Percentiles rank a stretch among this genome's conserved stretches.
Conservation (phyloP, 2,329 filamentous ascomycete species). For the Camillea tinctor region DNA sequence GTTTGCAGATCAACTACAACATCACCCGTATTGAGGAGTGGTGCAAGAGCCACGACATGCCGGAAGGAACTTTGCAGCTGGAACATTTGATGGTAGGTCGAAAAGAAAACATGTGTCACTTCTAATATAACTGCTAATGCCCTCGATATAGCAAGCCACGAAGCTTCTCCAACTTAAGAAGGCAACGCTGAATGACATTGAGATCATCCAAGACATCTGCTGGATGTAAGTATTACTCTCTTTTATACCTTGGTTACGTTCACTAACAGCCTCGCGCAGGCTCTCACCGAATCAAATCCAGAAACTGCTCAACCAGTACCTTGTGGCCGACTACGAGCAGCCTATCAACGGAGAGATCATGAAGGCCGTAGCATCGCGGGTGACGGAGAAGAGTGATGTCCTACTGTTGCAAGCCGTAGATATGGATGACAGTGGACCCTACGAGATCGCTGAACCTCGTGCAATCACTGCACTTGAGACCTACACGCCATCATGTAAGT, state of each 20-base stretch:
- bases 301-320: slow-evolving; percentile 96
- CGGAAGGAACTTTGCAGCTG: slow-evolving; percentile 92
- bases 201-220: slow-evolving; percentile 99
- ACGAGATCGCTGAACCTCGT: slow-evolving; percentile 95
- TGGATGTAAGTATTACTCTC: slow-evolving; percentile 80
- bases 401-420: slow-evolving; percentile 91
- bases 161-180: slow-evolving; percentile 99
- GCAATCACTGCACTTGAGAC: slow-evolving; percentile 96
- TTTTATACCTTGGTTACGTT: slow-evolving; percentile 4
- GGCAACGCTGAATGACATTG: slow-evolving; percentile 96
- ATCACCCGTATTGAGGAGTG: slow-evolving; percentile 99
- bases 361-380: slow-evolving; percentile 96
- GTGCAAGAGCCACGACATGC: slow-evolving; percentile 99
- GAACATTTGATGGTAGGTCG: slow-evolving; percentile 88
- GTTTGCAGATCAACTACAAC: slow-evolving; percentile 99
- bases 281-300: slow-evolving; percentile 98
- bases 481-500: slow-evolving; percentile 94
- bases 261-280: slow-evolving; percentile 47
- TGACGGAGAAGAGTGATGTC: slow-evolving; percentile 98
- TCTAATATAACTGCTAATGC: slow-evolving; percentile 25
- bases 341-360: slow-evolving; percentile 99
- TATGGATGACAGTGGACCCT: slow-evolving; percentile 98
- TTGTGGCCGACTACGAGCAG: slow-evolving; percentile 98
- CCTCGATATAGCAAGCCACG: slow-evolving; percentile 76
- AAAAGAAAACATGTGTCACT: slow-evolving; percentile 2